These are phyloP conservation scores for Chaetomium globosum DNA, from an alignment of 2,329 filamentous ascomycete species.

Conservation along the genomic window DNA sequence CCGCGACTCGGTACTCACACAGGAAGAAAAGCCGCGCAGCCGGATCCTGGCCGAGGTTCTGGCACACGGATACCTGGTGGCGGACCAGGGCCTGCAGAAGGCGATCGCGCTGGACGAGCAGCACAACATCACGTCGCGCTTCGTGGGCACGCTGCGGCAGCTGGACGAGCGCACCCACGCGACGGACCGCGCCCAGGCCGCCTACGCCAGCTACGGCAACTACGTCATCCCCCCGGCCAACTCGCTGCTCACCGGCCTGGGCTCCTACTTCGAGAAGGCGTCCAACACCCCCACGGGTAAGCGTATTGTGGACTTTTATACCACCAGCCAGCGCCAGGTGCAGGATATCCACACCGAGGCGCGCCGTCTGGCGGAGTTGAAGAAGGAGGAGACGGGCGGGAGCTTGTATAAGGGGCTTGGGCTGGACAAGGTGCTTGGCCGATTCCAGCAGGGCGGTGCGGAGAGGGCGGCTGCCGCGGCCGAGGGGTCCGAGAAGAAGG, in stretches of 20 bases:
- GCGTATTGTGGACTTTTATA: conserved; percentile 86
- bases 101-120: conserved; percentile 87
- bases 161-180: conserved; percentile 88
- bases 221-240: conserved; percentile 68
- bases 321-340: conserved; percentile 81
- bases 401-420: conserved; percentile 63
- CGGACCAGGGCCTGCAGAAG: conserved; percentile 71
- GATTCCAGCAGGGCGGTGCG: conserved; percentile 9
- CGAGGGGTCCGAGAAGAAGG: conserved; percentile 21
- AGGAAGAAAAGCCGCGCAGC: conserved; percentile 95
- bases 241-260: conserved; percentile 65
- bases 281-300: conserved; percentile 83
- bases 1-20: conserved; percentile 64
- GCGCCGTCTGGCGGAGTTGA: conserved; percentile 81
- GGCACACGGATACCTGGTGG: conserved; percentile 88
- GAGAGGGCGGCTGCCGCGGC: background rate
- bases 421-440: conserved; percentile 59
- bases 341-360: conserved; percentile 93
- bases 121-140: conserved; percentile 81
- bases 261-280: conserved; percentile 94
- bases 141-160: conserved; percentile 72
- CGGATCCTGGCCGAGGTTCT: conserved; percentile 96
- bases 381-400: conserved; percentile 66
- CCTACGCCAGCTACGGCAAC: conserved; percentile 79
- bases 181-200: conserved; percentile 78